A percentile compares a stretch with the other conserved stretches of the same genome.
phyloP scores from a whole-genome alignment of 345 rosid genomes.

The Eucalyptus polyanthemos region DNA sequence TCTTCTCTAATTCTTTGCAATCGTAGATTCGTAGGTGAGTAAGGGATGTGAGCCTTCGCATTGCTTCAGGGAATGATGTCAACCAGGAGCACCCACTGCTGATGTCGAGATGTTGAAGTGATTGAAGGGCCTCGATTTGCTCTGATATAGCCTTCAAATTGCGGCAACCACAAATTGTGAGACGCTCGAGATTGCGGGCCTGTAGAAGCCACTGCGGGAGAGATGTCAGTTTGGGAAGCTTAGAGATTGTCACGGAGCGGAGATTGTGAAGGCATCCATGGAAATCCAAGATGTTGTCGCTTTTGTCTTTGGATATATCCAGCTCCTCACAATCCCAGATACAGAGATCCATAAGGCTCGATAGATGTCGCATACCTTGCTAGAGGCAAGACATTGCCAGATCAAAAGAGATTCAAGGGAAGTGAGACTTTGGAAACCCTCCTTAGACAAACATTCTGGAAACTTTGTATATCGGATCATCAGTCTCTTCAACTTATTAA shows the following conservation, averaged over 20 bases:
- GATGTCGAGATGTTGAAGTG: background rate
- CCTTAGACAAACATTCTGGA: background rate
- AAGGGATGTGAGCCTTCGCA: background rate
- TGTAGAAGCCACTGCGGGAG: too few species aligned
- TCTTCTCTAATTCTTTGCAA: background rate
- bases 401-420: background rate
- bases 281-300: too few species aligned
- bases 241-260: accelerated
- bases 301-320: too few species aligned
- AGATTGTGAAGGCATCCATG: too few species aligned
- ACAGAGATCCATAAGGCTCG: background rate
- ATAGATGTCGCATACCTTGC: background rate
- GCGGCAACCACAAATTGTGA: accelerated
- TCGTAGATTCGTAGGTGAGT: accelerated
- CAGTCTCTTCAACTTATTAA: background rate
- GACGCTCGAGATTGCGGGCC: accelerated
- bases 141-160: background rate
- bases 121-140: background rate
- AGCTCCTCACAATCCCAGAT: accelerated
- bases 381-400: too few species aligned
- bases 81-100: background rate
- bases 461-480: accelerated
- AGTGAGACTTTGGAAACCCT: background rate
- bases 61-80: background rate
- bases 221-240: accelerated